Base-by-base conservation (phyloP, 768 basidiomycete genomes). In the Sporobolomyces pararoseus region DNA sequence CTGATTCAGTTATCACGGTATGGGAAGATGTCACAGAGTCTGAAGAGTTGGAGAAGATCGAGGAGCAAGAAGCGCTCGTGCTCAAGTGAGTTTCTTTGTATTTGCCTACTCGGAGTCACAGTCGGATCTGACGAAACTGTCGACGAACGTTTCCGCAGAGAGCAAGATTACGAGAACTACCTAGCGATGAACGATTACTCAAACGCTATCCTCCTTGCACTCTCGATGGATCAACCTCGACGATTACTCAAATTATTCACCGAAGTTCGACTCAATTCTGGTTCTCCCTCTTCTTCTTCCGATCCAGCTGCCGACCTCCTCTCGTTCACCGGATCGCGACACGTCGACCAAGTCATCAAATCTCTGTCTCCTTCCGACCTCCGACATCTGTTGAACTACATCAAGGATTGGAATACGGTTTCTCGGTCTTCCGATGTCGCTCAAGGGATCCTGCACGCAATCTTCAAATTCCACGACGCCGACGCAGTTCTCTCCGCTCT, bases 21-120 rank as follows among this genome's bases (percentile, higher is more conserved):
- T 98, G 96, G 96, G 84, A 90, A 80, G 95, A 98, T 79, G 90
- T 88, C 71, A 96, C 94, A 0, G 89, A 89, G 77, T 87, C 89
- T 73, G 84, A 89, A 70, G 87, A 89, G 74, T 81, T 82, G 44
- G 88, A 91, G 78, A 88, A 86, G 77, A 88, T 89, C 75, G 80
- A 83, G 7, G 86, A 88, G 76, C 85, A 90, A 29, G 85, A 86
- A 17, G 85, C 89, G 64, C 79, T 86, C 70, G 89, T 91, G 52
- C 83, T 90, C 74, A 90, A 89, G 95, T 94, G 77, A 76, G 89
- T 82, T 31, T 27, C 16, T 7, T 44, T 53, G 31, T 14, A 23
- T n/a, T 31, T 29, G 55, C 35, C n/a, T n/a, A n/a, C n/a, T n/a
- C n/a, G n/a, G n/a, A n/a, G n/a, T n/a, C n/a, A n/a, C n/a, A n/a